Evolutionary conservation across 371 early-diverging fungal genomes (phyloP).

Genomic region (Dinochytrium kinnereticum): DNA sequence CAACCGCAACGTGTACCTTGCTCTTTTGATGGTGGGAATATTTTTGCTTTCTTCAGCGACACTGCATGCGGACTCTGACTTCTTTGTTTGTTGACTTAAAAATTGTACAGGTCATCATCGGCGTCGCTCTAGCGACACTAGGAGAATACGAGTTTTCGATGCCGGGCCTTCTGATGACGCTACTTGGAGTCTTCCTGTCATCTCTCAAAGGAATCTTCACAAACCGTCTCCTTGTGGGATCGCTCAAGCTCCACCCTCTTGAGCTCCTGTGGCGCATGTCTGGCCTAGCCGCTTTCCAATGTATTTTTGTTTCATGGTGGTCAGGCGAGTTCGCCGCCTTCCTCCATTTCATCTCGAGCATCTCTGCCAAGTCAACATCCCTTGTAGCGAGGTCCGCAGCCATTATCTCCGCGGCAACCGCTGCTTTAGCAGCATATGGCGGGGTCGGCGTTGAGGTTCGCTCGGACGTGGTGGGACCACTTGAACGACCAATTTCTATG

Average conservation of each 20-base stretch:
- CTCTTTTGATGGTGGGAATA: slow-evolving; percentile 64
- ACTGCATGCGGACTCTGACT: too few species aligned
- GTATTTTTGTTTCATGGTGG: slow-evolving; percentile 65
- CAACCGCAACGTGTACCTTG: slow-evolving; percentile 60
- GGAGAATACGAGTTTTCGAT: slow-evolving; percentile 82
- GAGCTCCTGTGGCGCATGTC: slow-evolving; percentile 84
- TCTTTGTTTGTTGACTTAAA: too few species aligned
- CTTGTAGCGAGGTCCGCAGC: too few species aligned
- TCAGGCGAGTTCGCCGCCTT: slow-evolving; percentile 72
- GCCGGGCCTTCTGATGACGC: slow-evolving; percentile 75
- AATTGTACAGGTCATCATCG: slow-evolving; percentile 63
- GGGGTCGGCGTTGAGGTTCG: too few species aligned
- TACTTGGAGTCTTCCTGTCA: slow-evolving; percentile 80
- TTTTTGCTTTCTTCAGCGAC: too few species aligned
- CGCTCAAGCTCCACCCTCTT: slow-evolving; percentile 76
- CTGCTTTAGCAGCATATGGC: not conserved
- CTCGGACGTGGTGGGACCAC: too few species aligned
- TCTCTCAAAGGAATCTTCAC: slow-evolving; percentile 87
- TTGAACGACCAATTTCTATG: too few species aligned
- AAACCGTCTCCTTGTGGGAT: slow-evolving; percentile 78
- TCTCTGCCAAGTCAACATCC: too few species aligned
- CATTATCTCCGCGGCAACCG: not conserved
- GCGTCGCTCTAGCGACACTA: slow-evolving; percentile 82
- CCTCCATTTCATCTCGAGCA: not conserved
- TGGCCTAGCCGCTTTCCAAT: slow-evolving; percentile 79